Evolutionary conservation across 306 rosid genomes (phyloP), one percentile per base, ranked within the genome.

Genomic region (Glycine soja): DNA sequence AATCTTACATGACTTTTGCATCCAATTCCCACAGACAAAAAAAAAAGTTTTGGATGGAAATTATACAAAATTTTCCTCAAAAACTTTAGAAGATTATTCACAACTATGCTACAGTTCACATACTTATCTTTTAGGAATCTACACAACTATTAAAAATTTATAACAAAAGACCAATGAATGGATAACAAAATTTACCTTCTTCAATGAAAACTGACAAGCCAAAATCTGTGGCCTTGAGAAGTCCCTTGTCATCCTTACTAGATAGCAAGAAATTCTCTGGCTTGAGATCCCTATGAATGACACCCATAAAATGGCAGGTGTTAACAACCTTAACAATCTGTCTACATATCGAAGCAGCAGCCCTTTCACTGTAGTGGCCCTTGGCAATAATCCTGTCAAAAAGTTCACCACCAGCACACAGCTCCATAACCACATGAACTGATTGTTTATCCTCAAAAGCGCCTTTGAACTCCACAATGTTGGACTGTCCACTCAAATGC

Each of bases 201-300:
- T 94, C 97, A 18, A 94, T 94, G 87, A 90, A 94, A 72, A 92
- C 97, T 0, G 97, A 94, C 78, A 94, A 79, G 61, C 98, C 98
- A 72, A 94, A 94, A 90, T 92, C 98, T 3, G 97, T 92, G 40
- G 92, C 97, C 86, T 94, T 94, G 68, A 94, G 82, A 84, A 81
- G 86, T 30, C 97, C 91, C 81, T 77, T 85, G 52, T 89, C 93
- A 59, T 90, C 91, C 86, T 88, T 92, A 84, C 94, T 84, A 48
- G 98, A 89, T 2, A 92, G 83, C 87, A 94, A 87, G 90, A 94
- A 94, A 89, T 94, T 94, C 89, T 94, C 97, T 3, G 98, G 98
- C 87, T 94, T 92, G 46, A 94, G 87, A 83, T 94, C 98, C 82
- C 97, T 86, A 67, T 94, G 98, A 94, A 94, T 92, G 53, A 94